phyloP scores from a whole-genome alignment of 805 yeast species.

The Pachysolen tannophilus region DNA sequence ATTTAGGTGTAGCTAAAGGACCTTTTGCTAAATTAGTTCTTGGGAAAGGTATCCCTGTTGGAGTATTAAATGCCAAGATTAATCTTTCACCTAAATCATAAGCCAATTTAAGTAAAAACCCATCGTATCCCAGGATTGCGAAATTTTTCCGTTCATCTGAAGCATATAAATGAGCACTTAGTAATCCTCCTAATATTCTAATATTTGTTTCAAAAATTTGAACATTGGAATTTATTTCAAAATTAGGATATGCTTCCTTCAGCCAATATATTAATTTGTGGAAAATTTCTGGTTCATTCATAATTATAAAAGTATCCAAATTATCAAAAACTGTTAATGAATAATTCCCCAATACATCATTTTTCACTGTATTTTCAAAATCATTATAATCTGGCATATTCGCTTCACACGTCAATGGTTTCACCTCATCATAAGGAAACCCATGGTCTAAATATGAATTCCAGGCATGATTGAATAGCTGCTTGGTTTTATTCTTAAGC shows the following conservation, averaged over 20 bases:
- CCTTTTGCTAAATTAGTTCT: slow-evolving; percentile 63
- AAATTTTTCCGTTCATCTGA: slow-evolving; percentile 37
- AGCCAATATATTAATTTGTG: slow-evolving; percentile 34
- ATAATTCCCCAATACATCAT: slow-evolving; percentile 82
- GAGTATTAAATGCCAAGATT: slow-evolving; percentile 60
- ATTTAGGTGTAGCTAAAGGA: slow-evolving; percentile 31
- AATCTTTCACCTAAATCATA: slow-evolving; percentile 67
- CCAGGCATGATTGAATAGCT: slow-evolving; percentile 71
- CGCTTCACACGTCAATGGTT: slow-evolving; percentile 65
- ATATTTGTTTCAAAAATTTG: slow-evolving; percentile 88
- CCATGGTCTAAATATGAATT: slow-evolving; percentile 57
- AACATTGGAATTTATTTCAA: slow-evolving; percentile 59
- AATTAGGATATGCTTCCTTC: slow-evolving; percentile 28
- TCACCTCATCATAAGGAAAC: slow-evolving; percentile 76
- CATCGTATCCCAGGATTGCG: slow-evolving; percentile 45
- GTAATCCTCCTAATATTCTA: slow-evolving; percentile 71
- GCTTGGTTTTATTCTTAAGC: slow-evolving; percentile 36
- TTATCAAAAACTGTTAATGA: slow-evolving; percentile 75
- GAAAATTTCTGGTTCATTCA: slow-evolving; percentile 57
- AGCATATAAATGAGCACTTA: slow-evolving; percentile 73
- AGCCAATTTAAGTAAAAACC: slow-evolving; percentile 65
- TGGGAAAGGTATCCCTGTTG: slow-evolving; percentile 67
- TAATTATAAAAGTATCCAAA: slow-evolving; percentile 67
- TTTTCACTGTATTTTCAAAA: slow-evolving; percentile 46
- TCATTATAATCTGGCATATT: slow-evolving; percentile 55